Conservation (phyloP, 2,329 filamentous ascomycete genomes). For the Rugonectria rugulosa region DNA sequence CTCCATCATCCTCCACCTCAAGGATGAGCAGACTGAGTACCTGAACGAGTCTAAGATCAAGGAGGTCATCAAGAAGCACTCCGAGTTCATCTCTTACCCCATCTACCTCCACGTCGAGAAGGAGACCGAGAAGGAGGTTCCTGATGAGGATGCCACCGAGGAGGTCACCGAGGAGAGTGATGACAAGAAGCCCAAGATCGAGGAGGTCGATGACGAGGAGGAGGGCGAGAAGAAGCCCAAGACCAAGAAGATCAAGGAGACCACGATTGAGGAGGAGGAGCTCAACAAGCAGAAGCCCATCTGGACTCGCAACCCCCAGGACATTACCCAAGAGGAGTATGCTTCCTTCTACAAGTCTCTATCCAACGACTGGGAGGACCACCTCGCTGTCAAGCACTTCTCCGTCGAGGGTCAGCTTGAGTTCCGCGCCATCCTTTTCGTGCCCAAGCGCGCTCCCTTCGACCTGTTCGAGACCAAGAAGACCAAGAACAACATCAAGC, state of each 20-base stretch:
- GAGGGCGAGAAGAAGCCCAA: slow-evolving; percentile 91
- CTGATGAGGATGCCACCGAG: slow-evolving; percentile 92
- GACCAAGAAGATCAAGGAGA: slow-evolving; percentile 99
- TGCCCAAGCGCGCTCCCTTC: slow-evolving; percentile 99
- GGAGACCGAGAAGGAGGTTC: slow-evolving; percentile 99
- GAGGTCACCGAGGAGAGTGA: slow-evolving; percentile 71
- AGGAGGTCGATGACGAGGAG: slow-evolving; percentile 90
- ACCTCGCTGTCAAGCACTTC: slow-evolving; percentile 99
- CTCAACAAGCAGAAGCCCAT: slow-evolving; percentile 99
- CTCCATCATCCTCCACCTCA: slow-evolving; percentile 98
- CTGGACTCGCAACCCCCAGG: slow-evolving; percentile 97
- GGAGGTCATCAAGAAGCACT: slow-evolving; percentile 99
- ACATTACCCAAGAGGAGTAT: slow-evolving; percentile 97
- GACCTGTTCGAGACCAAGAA: slow-evolving; percentile 99
- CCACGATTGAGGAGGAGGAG: slow-evolving; percentile 98
- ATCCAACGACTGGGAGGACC: slow-evolving; percentile 99
- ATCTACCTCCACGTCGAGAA: slow-evolving; percentile 99
- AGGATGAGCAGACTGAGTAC: slow-evolving; percentile 99
- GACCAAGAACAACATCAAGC: slow-evolving; percentile 99
- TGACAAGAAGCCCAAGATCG: slow-evolving; percentile 95
- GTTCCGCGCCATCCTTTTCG: slow-evolving; percentile 99
- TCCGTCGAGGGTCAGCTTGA: slow-evolving; percentile 99
- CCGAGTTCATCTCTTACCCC: slow-evolving; percentile 99
- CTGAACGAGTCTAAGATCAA: slow-evolving; percentile 99
- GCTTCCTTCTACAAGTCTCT: slow-evolving; percentile 99